phyloP scores from a whole-genome alignment of 208 protist genomes.

The Wallacemonas sp. region DNA sequence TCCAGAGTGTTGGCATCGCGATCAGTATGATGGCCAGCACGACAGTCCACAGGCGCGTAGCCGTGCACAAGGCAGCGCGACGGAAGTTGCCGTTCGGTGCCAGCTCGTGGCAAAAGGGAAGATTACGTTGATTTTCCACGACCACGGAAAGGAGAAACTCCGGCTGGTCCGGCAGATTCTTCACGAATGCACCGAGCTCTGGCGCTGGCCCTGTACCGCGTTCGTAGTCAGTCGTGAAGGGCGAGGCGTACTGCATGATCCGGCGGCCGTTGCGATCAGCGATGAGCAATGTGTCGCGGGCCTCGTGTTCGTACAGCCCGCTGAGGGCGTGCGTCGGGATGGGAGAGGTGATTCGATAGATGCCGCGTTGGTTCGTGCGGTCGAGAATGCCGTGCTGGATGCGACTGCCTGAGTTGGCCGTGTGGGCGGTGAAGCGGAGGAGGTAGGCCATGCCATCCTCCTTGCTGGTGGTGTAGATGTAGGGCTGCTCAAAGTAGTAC shows the following conservation, averaged over 20 bases:
- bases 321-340: constrained; percentile 57
- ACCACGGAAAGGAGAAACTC: constrained; percentile 77
- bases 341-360: constrained; percentile 49
- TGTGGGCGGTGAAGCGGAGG: constrained; percentile 54
- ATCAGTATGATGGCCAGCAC: constrained; percentile 39
- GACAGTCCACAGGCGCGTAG: constrained; percentile 67
- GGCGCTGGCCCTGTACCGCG: constrained; percentile 36
- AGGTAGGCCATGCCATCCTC: constrained; percentile 84
- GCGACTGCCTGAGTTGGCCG: constrained; percentile 14
- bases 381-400: constrained; percentile 29
- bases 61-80: constrained; percentile 82
- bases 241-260: constrained; percentile 68
- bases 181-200: constrained; percentile 69
- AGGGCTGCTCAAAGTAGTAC: constrained; percentile 52
- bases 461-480: constrained; percentile 89
- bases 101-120: constrained; percentile 90
- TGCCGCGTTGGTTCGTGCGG: constrained; percentile 29
- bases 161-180: constrained; percentile 80
- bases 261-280: constrained; percentile 78
- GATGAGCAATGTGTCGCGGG: constrained; percentile 70
- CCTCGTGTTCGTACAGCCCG: constrained; percentile 83
- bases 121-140: constrained; percentile 77
- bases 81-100: constrained; percentile 58
- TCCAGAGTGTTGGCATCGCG: constrained; percentile 23
- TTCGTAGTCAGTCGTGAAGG: constrained; percentile 45